Percentiles rank a stretch among this genome's conserved stretches.
phyloP scores from a whole-genome alignment of 345 rosid species.

The Excoecaria cochinchinensis region DNA sequence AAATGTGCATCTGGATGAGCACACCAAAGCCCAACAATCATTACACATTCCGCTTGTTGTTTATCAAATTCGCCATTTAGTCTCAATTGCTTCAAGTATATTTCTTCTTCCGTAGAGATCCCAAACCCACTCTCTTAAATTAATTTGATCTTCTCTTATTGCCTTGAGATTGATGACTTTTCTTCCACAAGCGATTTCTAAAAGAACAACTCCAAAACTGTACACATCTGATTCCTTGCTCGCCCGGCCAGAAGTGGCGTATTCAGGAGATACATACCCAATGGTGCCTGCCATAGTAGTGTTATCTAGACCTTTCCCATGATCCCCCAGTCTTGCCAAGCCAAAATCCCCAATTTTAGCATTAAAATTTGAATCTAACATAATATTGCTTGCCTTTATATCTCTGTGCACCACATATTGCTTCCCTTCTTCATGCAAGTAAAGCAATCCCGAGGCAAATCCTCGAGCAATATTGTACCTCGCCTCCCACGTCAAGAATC shows the following conservation, averaged over 20 bases:
- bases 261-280: conserved; percentile 26
- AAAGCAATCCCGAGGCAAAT: conserved; percentile 22
- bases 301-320: conserved; percentile 10
- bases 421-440: conserved; percentile 23
- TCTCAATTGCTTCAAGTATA: conserved; percentile 9
- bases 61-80: not conserved
- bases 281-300: conserved; percentile 24
- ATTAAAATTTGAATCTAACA: conserved; percentile 23
- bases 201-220: conserved; percentile 19
- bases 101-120: conserved; percentile 6
- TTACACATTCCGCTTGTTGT: not conserved
- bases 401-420: conserved; percentile 25
- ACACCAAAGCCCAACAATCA: conserved; percentile 16
- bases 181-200: conserved; percentile 27
- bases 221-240: conserved; percentile 26
- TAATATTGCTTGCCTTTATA: conserved; percentile 25
- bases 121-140: conserved; percentile 2
- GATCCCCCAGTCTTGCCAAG: conserved; percentile 11
- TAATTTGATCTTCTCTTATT: not conserved
- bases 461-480: conserved; percentile 18
- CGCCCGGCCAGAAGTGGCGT: conserved; percentile 12
- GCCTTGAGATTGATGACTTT: not conserved
- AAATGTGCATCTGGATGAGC: not conserved
- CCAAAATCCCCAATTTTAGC: conserved; percentile 27
- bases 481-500: conserved; percentile 17